Conservation (phyloP, 2,329 filamentous ascomycete species). For the Pseudohalonectria lignicola region DNA sequence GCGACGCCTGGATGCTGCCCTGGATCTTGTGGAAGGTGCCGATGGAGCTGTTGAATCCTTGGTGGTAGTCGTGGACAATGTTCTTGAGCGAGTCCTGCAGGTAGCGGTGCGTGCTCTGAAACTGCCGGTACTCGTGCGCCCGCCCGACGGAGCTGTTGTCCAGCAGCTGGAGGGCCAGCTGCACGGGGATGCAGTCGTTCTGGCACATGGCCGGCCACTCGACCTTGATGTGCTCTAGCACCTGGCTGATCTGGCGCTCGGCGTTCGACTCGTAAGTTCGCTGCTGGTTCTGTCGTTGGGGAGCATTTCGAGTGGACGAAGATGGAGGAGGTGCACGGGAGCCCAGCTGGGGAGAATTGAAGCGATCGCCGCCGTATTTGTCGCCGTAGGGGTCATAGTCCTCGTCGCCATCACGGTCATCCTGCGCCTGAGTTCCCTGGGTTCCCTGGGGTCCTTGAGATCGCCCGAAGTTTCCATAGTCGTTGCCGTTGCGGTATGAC, state of each 20-base stretch:
- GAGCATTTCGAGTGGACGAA: slow-evolving; percentile 14
- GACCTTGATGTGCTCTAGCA: slow-evolving; percentile 72
- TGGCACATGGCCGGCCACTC: slow-evolving; percentile 92
- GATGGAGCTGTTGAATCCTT: slow-evolving; percentile 98
- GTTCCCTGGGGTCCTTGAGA: too few relatives aligned
- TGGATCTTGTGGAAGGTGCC: slow-evolving; percentile 99
- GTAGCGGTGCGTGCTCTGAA: slow-evolving; percentile 72
- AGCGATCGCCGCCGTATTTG: slow-evolving; percentile 28
- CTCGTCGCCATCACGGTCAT: slow-evolving; percentile 20
- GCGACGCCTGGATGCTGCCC: slow-evolving; percentile 78
- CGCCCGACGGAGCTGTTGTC: slow-evolving; percentile 89
- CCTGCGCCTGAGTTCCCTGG: slow-evolving; percentile 4
- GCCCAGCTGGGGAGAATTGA: too few relatives aligned
- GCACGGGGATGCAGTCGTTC: slow-evolving; percentile 81
- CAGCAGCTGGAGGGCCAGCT: slow-evolving; percentile 88
- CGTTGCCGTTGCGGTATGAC: slow-evolving; percentile 31
- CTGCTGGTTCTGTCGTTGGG: slow-evolving; percentile 12
- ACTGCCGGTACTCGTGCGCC: slow-evolving; percentile 77
- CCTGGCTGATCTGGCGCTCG: slow-evolving; percentile 45
- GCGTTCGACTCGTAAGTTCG: slow-evolving; percentile 28
- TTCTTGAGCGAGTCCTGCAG: slow-evolving; percentile 88
- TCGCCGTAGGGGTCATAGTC: slow-evolving; percentile 41
- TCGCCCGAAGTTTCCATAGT: slow-evolving; percentile 31
- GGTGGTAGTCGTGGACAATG: slow-evolving; percentile 97
- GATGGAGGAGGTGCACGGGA: slow-evolving; percentile 13